Conservation (phyloP, 1,284 basidiomycete species). For the Ceratobasidium sp. region DNA sequence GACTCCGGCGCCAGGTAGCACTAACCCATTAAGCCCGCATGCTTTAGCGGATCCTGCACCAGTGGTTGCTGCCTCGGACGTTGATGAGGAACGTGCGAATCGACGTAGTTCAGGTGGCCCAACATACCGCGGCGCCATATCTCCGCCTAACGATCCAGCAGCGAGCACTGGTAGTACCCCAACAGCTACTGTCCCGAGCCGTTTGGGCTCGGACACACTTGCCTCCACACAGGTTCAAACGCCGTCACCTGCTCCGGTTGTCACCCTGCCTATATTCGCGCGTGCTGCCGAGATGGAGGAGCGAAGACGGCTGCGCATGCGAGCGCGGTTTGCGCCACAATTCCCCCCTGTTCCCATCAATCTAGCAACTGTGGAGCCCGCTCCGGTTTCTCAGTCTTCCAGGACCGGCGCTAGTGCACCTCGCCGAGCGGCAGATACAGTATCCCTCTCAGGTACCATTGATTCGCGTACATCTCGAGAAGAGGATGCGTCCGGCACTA, state of each 20-base stretch:
- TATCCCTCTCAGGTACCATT: slow-evolving; percentile 41
- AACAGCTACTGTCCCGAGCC: slow-evolving; percentile 16
- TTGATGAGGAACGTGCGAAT: slow-evolving; percentile 26
- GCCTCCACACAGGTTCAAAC: slow-evolving; percentile 26
- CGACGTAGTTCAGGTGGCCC: slow-evolving; percentile 48
- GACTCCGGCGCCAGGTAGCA: slow-evolving; percentile 48
- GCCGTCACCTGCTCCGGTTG: slow-evolving; percentile 37
- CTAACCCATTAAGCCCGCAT: slow-evolving; percentile 42
- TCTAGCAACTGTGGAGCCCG: slow-evolving; percentile 47
- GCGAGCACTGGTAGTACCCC: slow-evolving; percentile 42
- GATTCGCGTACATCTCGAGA: slow-evolving; percentile 41
- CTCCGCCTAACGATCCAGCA: slow-evolving; percentile 8
- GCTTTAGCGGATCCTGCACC: slow-evolving; percentile 13
- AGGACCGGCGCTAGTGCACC: slow-evolving; percentile 32
- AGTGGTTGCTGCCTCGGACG: not conserved
- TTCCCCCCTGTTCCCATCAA: slow-evolving; percentile 3
- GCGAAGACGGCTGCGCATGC: slow-evolving; percentile 69
- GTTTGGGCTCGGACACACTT: slow-evolving; percentile 31
- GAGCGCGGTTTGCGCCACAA: slow-evolving; percentile 61
- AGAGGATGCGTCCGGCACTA: slow-evolving; percentile 34
- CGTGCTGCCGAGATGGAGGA: slow-evolving; percentile 79
- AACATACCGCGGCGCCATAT: slow-evolving; percentile 18
- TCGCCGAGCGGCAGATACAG: slow-evolving; percentile 38
- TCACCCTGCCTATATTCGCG: slow-evolving; percentile 48
- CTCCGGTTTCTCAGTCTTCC: slow-evolving; percentile 60